These are phyloP conservation scores for Babesia gibsoni DNA, from an alignment of 169 alveolate species.

Conservation along the genomic window DNA sequence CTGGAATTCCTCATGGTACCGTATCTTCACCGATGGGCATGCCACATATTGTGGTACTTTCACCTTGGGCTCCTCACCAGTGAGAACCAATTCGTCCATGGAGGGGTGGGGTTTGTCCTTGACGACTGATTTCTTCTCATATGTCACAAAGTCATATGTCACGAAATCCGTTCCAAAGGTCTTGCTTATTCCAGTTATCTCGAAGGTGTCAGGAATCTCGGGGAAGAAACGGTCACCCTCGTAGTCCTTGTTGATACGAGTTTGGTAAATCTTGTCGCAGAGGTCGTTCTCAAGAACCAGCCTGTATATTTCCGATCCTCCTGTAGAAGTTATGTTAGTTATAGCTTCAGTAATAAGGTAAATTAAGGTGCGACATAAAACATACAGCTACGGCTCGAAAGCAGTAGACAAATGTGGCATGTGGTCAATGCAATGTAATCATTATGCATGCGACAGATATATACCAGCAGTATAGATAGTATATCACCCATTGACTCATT, in stretches of 20 bases:
- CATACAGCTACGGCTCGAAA: neutral
- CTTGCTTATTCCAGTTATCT: constrained; percentile 59
- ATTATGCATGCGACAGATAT: neutral
- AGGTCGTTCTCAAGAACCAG: constrained; percentile 73
- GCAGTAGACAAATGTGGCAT: no score
- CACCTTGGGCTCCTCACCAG: constrained; percentile 34
- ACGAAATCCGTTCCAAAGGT: constrained; percentile 60
- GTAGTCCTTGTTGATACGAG: constrained; percentile 81
- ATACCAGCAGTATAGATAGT: neutral
- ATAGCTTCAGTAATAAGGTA: neutral
- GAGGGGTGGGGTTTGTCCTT: neutral
- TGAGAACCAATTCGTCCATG: constrained; percentile 38
- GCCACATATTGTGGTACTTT: constrained; percentile 50
- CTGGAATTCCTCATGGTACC: constrained; percentile 90
- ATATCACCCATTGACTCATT: neutral
- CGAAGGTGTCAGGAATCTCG: constrained; percentile 54
- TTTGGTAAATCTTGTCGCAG: constrained; percentile 75
- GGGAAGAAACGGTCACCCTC: constrained; percentile 61
- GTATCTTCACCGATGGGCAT: constrained; percentile 66
- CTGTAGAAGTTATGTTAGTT: constrained; percentile 57
- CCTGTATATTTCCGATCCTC: constrained; percentile 82
- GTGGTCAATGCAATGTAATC: no score
- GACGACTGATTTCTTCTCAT: constrained; percentile 24
- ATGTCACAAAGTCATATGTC: constrained; percentile 72
- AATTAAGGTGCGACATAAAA: neutral